Percentiles rank a stretch among this genome's conserved stretches.
phyloP scores from a whole-genome alignment of 1,139 yeast species.

The Taphrina betulina region DNA sequence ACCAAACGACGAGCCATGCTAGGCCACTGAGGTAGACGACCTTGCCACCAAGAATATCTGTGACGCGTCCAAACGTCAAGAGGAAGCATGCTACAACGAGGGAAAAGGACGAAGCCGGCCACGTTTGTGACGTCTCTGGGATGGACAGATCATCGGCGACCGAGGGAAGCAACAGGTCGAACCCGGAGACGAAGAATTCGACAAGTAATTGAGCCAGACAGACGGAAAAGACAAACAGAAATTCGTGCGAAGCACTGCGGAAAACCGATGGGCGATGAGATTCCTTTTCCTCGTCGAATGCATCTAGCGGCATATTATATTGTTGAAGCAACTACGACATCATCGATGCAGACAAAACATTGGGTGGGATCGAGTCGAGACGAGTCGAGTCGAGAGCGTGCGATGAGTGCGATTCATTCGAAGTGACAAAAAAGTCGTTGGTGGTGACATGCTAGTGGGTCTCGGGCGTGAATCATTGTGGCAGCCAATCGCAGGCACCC shows the following conservation, averaged over 20 bases:
- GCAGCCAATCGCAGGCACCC: too few relatives aligned
- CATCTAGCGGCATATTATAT: too few relatives aligned
- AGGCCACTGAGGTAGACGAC: conserved; percentile 20
- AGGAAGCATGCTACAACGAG: conserved; percentile 23
- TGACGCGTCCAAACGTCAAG: conserved; percentile 20
- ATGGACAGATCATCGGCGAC: conserved; percentile 6
- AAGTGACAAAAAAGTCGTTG: too few relatives aligned
- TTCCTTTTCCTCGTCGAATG: neutral
- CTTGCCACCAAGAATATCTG: conserved; percentile 21
- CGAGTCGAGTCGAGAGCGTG: too few relatives aligned
- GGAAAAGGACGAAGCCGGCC: conserved; percentile 21
- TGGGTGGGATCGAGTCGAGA: too few relatives aligned
- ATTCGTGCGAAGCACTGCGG: conserved; percentile 10
- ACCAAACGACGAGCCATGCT: conserved; percentile 18
- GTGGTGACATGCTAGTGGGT: too few relatives aligned
- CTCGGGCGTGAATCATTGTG: too few relatives aligned
- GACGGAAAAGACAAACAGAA: conserved; percentile 17
- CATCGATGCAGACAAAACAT: too few relatives aligned
- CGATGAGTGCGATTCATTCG: too few relatives aligned
- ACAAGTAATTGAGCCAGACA: conserved; percentile 16
- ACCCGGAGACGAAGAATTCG: conserved; percentile 11
- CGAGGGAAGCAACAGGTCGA: conserved; percentile 5
- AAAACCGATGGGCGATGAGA: conserved; percentile 1
- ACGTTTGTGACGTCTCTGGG: conserved; percentile 5
- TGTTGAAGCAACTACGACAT: too few relatives aligned